Percentiles rank a stretch among this genome's conserved stretches.
phyloP scores from a whole-genome alignment of 129 eudicot species.

The Heracleum sosnowskyi region DNA sequence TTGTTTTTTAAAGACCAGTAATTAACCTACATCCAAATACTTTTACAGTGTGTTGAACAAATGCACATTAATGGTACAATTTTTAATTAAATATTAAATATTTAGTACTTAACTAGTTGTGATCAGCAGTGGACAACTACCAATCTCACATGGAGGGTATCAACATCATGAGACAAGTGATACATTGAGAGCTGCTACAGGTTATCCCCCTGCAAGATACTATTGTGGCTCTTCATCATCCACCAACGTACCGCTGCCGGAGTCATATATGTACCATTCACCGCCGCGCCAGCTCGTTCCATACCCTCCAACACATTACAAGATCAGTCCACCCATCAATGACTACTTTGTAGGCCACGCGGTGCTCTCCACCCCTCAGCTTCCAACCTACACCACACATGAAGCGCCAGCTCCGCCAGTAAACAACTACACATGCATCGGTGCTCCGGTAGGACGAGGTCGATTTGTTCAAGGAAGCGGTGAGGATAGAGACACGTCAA shows the following conservation, averaged over 20 bases:
- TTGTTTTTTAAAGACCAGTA: no score
- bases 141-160: constrained; percentile 58
- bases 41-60: background rate
- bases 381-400: constrained; percentile 7
- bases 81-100: no score
- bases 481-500: constrained; percentile 30
- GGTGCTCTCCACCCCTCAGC: constrained; percentile 22
- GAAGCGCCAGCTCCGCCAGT: constrained; percentile 12
- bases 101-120: background rate
- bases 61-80: background rate
- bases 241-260: constrained; percentile 30
- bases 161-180: constrained; percentile 27
- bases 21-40: no score
- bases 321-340: constrained; percentile 20
- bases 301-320: constrained; percentile 18
- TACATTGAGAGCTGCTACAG: constrained; percentile 31
- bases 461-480: constrained; percentile 18
- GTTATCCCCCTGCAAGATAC: constrained; percentile 34
- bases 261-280: constrained; percentile 43
- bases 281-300: constrained; percentile 34
- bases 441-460: constrained; percentile 71
- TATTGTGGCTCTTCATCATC: constrained; percentile 36
- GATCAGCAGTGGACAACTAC: constrained; percentile 40
- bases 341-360: constrained; percentile 72
- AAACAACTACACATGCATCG: constrained; percentile 67